Base-by-base conservation (phyloP, 371 early-diverging fungal genomes). In the Circinella minor region DNA sequence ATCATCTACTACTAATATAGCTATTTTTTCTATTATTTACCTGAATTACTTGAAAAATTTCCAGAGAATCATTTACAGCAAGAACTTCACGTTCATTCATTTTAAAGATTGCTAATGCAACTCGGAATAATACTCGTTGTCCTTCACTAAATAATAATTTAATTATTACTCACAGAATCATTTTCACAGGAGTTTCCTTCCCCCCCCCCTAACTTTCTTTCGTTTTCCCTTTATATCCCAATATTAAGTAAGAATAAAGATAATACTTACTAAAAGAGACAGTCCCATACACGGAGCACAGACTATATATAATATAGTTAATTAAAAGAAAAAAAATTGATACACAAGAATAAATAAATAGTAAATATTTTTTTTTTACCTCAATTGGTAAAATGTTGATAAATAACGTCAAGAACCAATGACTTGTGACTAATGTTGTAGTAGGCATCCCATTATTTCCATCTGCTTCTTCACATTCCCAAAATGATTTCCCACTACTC, bases 231-330 rank as follows among this genome's bases (percentile, higher is more conserved):
- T 51, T 1, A 5, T 51, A 51, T 13, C 43, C 43, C 11, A 43
- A 47, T 47, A 55, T 55, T 10, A 14, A 8, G 8, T 17, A 3
- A n/a, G n/a, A 17, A 38, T n/a, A n/a, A n/a, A n/a, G n/a, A n/a
- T n/a, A n/a, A n/a, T 5, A 67, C 74, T 78, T 86, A 88, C 88
- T 91, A 93, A 71, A 91, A 91, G 61, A 94, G 88, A 68, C 90
- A 89, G 86, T 94, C 96, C 94, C 96, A 94, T 8, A 93, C 90
- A 36, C 95, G 87, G 6, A 94, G 80, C 9, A 91, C 90, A 37
- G 92, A 89, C 86, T 89, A 77, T 13, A 11, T 6, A 43, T 43
- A 43, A 11, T 9, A 43, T 9, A 43, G 43, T 9, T 9, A 43
- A 43, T 9, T 6, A 39, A 9, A 43, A 9, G 2, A 1, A 43